These are phyloP conservation scores for Cystoderma amianthinum DNA, from an alignment of 768 basidiomycete species.

Conservation along the genomic window DNA sequence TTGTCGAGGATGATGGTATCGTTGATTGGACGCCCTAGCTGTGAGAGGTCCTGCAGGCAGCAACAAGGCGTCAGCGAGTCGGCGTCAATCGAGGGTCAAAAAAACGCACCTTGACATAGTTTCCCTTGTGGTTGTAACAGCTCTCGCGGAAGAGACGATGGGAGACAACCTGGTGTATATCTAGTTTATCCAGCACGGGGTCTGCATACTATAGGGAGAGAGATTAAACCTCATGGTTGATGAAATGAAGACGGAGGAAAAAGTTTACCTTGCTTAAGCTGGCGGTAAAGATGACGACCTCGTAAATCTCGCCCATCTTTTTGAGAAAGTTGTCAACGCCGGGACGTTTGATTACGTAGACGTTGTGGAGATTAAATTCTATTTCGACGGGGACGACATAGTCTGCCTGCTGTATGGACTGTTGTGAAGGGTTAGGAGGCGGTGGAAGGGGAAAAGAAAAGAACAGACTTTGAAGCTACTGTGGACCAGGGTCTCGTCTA, in stretches of 20 bases:
- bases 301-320: constrained; percentile 98
- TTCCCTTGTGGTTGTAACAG: constrained; percentile 98
- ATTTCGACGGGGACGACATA: constrained; percentile 99
- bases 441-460: neutral
- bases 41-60: constrained; percentile 78
- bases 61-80: neutral
- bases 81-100: neutral
- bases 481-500: constrained; percentile 96
- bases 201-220: constrained; percentile 79
- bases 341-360: constrained; percentile 97
- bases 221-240: constrained; percentile 2
- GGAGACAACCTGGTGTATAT: constrained; percentile 84
- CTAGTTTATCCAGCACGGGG: constrained; percentile 95
- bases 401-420: constrained; percentile 94
- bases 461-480: constrained; percentile 89
- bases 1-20: constrained; percentile 99
- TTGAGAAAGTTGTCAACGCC: constrained; percentile 96
- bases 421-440: constrained; percentile 9
- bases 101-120: constrained; percentile 88
- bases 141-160: constrained; percentile 96
- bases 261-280: constrained; percentile 86
- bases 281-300: constrained; percentile 97
- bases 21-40: constrained; percentile 88
- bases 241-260: constrained; percentile 2
- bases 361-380: constrained; percentile 96